These are phyloP conservation scores for Cladosporium sp. DNA, from an alignment of 2,329 filamentous ascomycete species.

Conservation along the genomic window DNA sequence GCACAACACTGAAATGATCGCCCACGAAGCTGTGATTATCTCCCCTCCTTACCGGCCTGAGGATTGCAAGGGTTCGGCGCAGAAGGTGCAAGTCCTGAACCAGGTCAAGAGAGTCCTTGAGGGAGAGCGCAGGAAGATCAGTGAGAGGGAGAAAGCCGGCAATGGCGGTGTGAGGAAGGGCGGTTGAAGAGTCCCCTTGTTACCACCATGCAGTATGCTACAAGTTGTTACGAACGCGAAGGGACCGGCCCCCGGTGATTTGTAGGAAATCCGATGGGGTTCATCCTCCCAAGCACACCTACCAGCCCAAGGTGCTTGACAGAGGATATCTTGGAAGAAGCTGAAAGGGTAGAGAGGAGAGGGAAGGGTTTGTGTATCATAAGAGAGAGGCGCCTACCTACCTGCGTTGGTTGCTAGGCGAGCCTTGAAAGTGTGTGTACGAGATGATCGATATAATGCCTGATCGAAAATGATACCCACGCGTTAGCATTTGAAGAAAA, in stretches of 20 bases:
- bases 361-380: neutral
- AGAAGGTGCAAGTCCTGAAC: slow-evolving; percentile 39
- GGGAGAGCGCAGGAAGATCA: slow-evolving; percentile 42
- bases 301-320: neutral
- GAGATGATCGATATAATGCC: neutral
- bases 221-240: neutral
- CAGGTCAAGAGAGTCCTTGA: slow-evolving; percentile 46
- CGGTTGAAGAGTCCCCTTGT: neutral
- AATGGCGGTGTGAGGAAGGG: slow-evolving; percentile 5
- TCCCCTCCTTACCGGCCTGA: slow-evolving; percentile 55
- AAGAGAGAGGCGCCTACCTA: neutral
- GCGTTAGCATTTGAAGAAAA: neutral
- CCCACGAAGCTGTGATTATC: slow-evolving; percentile 58
- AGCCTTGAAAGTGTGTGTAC: neutral
- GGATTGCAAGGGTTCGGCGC: slow-evolving; percentile 46
- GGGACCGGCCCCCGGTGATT: neutral
- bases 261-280: neutral
- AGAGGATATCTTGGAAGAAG: neutral
- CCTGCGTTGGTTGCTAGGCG: neutral
- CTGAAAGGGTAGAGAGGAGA: neutral
- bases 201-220: neutral
- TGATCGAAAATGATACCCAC: slow-evolving; percentile 3
- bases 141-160: slow-evolving; percentile 22
- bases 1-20: slow-evolving; percentile 56
- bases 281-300: neutral